Evolutionary conservation across 2,329 filamentous ascomycete genomes (phyloP), one percentile per base, ranked within the genome.

Genomic region (Cladophialophora chaetospira): DNA sequence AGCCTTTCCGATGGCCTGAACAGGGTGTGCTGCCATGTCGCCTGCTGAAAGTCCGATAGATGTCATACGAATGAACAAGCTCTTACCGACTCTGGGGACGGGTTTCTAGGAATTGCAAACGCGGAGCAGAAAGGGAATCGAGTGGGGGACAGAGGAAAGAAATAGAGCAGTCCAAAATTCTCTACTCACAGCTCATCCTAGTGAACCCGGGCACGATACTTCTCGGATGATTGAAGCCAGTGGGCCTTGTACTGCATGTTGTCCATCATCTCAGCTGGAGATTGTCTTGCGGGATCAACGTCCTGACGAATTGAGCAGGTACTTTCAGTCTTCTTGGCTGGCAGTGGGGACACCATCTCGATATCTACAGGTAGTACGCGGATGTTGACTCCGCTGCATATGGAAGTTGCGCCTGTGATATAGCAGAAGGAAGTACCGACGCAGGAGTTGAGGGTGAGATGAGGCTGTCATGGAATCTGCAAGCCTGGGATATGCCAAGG

Each of bases 1-100:
- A n/a, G 72, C 75, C 59, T 70, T 51, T 67, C 13, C 71, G 8
- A 71, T 72, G 4, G 75, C 76, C 59, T 72, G 66, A 31, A 78
- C 67, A 11, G 76, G 76, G 53, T 78, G 73, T 48, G 57, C 40
- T 38, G 35, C 35, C 26, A 61, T 40, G 3, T 45, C 35, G 40
- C 48, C 35, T 38, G 35, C 35, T 38, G 35, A 17, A 17, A 38
- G n/a, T n/a, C n/a, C n/a, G 35, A 17, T 19, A 17, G 35, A 38
- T n/a, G 35, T 10, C 35, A 38, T 38, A 17, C 15, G 15, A 5
- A 38, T 9, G 13, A n/a, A n/a, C n/a, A n/a, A 3, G 3, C n/a
- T 19, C 35, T 15, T 9, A 9, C 31, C 2, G 19, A 2, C 8
- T 17, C 19, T 38, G n/a, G 13, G 35, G n/a, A 38, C 3, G 11